A percentile compares a stretch with the other conserved stretches of the same genome.
Conservation (phyloP, 352 stramenopile species). For the Blastocystis sp. region DNA sequence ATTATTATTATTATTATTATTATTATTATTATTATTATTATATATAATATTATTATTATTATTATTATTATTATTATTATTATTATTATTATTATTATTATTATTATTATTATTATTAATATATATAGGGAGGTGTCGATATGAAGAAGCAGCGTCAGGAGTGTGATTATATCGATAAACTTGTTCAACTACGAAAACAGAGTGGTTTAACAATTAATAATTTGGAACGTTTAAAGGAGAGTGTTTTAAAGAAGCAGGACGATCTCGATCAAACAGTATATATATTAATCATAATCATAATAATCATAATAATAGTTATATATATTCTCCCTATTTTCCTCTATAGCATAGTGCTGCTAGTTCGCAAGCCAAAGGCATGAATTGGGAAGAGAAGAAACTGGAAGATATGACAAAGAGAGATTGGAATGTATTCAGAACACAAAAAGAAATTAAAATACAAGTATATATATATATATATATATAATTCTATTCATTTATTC, state of each 20-base stretch:
- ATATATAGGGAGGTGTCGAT: conserved; percentile 56
- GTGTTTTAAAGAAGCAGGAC: conserved; percentile 46
- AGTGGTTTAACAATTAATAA: conserved; percentile 48
- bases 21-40: not conserved
- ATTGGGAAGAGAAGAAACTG: conserved; percentile 77
- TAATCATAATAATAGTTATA: conserved; percentile 20
- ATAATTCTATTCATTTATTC: conserved; percentile 1
- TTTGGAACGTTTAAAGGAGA: conserved; percentile 42
- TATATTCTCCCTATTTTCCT: not conserved
- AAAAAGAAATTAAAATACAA: conserved; percentile 90
- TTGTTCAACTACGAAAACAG: conserved; percentile 5
- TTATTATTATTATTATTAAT: not conserved
- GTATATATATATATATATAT: conserved; percentile 43
- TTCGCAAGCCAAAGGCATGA: conserved; percentile 40
- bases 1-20: not conserved
- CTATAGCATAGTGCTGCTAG: conserved; percentile 43
- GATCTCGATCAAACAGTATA: conserved; percentile 44
- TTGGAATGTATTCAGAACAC: conserved; percentile 96
- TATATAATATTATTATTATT: not conserved
- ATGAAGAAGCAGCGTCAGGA: conserved; percentile 69
- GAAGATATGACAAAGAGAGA: conserved; percentile 79
- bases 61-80: too few species aligned
- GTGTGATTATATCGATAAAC: conserved; percentile 26
- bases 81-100: too few species aligned
- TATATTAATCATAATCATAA: conserved; percentile 39